Base-by-base conservation (phyloP, 2,329 filamentous ascomycete genomes). In the Clonostachys solani region DNA sequence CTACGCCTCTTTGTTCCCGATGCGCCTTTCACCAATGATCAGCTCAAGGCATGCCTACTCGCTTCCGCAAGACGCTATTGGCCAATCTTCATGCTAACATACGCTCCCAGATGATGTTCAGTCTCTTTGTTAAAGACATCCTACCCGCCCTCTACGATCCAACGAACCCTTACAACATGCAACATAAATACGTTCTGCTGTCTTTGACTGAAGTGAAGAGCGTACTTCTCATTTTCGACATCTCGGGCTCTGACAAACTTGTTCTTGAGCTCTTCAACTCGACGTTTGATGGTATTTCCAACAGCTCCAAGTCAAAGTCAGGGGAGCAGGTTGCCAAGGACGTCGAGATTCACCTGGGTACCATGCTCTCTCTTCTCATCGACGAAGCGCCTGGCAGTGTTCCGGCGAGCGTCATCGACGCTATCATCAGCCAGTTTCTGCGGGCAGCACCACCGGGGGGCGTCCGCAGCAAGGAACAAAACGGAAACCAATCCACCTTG, bases 381-480 rank as follows among this genome's bases (percentile, higher is more conserved):
- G 94, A 97, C 54, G 94, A 99, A 69, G 84, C 87, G 16, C 73
- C 80, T 2, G 83, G 81, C 36, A 68, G 66, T 35, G 76, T 99
- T 16, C 89, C 92, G 0, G 77, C 85, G 7, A 84, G 89, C 49
- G 89, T 96, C 3, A 83, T 96, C 17, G 92, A 99, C 62, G 84
- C 92, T 33, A 91, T 99, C 56, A 88, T 99, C 61, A 92, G 92
- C 8, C 95, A 99, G 64, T 99, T 99, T 59, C 74, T 99, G 47
- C 84, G 94, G 56, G 91, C 92, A 4, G 90, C 91, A 44, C 87
- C 90, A 1, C 83, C 80, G 0, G 79, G 77, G 15, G 73, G 83
- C 40, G 76, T 73, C 50, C 84, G 79, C 59, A 78, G 74, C 54
- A 84, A 81, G 58, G 76, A 81, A 33, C 61, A 83, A 10, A 88